Conservation (phyloP, 164 flowering plant species). For the Aristolochia californica region DNA sequence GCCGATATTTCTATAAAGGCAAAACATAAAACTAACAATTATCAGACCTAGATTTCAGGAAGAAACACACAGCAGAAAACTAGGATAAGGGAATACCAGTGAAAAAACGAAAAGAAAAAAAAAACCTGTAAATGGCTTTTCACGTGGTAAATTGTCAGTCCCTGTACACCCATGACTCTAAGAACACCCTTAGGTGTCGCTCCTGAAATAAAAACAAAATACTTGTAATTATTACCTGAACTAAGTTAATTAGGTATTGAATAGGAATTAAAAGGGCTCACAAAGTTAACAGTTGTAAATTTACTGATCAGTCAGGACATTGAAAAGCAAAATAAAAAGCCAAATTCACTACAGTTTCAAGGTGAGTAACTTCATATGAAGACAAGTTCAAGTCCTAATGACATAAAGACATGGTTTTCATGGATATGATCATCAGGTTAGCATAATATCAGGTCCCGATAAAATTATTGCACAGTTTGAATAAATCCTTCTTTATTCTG, state of each 20-base stretch:
- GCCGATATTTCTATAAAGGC: constrained; percentile 46
- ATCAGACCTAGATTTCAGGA: no score
- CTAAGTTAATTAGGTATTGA: not conserved
- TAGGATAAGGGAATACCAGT: no score
- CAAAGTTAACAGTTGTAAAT: not conserved
- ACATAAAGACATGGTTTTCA: no score
- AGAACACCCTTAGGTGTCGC: constrained; percentile 75
- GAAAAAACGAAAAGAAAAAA: not conserved
- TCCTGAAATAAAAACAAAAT: constrained; percentile 25
- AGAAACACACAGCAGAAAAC: no score
- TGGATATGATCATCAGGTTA: no score
- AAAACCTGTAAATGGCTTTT: constrained; percentile 68
- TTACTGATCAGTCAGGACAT: not conserved
- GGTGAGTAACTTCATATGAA: no score
- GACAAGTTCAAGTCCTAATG: no score
- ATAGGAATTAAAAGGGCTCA: not conserved
- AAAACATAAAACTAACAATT: not conserved
- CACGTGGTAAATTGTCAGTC: constrained; percentile 66
- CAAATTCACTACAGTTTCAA: no score
- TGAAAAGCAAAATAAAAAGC: no score
- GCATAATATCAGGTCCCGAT: no score
- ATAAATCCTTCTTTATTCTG: no score
- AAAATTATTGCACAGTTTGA: no score
- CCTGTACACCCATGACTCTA: constrained; percentile 69
- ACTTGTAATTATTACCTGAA: not conserved